These are phyloP conservation scores for Cavenderia fasciculata DNA, from an alignment of 78 protist genomes.

Conservation along the genomic window DNA sequence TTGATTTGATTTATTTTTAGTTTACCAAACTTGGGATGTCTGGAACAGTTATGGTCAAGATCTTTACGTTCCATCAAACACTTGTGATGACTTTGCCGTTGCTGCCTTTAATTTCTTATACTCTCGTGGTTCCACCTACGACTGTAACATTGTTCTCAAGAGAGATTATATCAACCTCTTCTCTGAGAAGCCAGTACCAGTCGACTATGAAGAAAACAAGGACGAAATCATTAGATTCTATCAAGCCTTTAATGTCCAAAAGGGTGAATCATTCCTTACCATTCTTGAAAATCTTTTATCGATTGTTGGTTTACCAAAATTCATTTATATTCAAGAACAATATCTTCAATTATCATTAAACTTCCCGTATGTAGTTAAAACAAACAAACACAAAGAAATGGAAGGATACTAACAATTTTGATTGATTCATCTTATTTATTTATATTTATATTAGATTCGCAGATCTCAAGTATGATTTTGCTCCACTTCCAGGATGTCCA, in stretches of 20 bases:
- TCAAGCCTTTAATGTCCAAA: background rate
- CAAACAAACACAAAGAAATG: background rate
- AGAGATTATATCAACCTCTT: conserved; percentile 54
- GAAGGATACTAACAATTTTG: background rate
- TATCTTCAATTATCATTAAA: conserved; percentile 26
- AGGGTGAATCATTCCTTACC: conserved; percentile 2
- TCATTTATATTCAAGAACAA: conserved; percentile 12
- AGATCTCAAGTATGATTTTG: conserved; percentile 38
- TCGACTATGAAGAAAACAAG: background rate
- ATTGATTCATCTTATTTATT: background rate
- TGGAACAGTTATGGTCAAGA: conserved; percentile 43
- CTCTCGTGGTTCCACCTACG: background rate
- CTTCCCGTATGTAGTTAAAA: conserved; percentile 15
- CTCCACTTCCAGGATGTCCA: conserved; percentile 40
- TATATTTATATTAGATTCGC: background rate
- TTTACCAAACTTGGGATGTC: conserved; percentile 72
- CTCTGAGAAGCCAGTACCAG: conserved; percentile 52
- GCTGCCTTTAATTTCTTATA: background rate
- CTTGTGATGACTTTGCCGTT: conserved; percentile 72
- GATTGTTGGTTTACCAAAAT: conserved; percentile 39
- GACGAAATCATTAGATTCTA: conserved; percentile 29
- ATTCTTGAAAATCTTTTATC: conserved; percentile 15
- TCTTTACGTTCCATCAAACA: conserved; percentile 22
- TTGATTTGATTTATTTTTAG: background rate
- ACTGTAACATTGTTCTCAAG: conserved; percentile 46